Conservation (phyloP, 805 yeast genomes). For the Yarrowia deformans region DNA sequence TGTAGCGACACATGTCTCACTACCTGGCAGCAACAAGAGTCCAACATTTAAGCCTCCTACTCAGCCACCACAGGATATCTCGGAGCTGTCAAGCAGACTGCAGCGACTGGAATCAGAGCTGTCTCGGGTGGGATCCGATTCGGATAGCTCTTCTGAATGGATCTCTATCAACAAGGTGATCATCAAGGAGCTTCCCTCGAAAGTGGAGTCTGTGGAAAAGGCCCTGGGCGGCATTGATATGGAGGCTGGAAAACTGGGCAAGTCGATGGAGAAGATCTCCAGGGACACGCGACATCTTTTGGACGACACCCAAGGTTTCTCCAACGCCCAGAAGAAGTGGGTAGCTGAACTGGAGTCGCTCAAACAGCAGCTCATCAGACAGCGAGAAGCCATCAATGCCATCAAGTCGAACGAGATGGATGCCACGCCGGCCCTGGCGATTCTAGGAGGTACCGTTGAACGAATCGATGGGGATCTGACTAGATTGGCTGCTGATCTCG, state of each 20-base stretch:
- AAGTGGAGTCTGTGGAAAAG: constrained; percentile 9
- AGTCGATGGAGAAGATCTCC: background rate
- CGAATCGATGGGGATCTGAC: constrained; percentile 29
- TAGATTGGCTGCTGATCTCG: constrained; percentile 14
- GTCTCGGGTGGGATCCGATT: constrained; percentile 10
- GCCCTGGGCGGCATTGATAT: constrained; percentile 15
- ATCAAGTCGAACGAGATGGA: constrained; percentile 27
- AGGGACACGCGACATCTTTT: constrained; percentile 1
- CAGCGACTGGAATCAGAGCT: constrained; percentile 20
- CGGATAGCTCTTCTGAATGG: constrained; percentile 19
- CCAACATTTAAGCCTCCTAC: constrained; percentile 8
- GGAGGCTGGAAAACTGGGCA: background rate
- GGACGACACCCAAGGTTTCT: background rate
- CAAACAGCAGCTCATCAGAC: constrained; percentile 21
- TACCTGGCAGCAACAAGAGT: background rate
- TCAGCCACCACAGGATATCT: background rate
- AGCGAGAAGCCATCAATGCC: constrained; percentile 21
- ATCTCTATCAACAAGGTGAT: constrained; percentile 11
- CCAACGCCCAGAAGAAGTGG: constrained; percentile 14
- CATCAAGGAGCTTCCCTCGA: background rate
- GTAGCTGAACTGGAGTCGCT: constrained; percentile 12
- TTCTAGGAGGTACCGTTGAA: constrained; percentile 20
- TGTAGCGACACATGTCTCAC: background rate
- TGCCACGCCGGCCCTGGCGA: constrained; percentile 19
- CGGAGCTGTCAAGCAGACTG: constrained; percentile 2